These are phyloP conservation scores for Neurospora intermedia DNA, from an alignment of 495 filamentous ascomycete genomes.

Conservation along the genomic window DNA sequence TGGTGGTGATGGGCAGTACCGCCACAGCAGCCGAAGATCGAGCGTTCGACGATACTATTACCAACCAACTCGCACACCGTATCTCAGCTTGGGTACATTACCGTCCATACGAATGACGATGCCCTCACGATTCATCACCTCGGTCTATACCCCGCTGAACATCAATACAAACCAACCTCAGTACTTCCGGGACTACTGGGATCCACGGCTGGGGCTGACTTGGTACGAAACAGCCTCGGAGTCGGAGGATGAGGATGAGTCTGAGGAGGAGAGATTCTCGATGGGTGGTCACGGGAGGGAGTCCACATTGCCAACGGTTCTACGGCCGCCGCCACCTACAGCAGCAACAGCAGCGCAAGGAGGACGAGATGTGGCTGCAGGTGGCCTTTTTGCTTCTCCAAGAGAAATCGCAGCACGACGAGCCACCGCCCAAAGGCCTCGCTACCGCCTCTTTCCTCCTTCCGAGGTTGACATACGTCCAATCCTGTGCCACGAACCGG, in stretches of 20 bases:
- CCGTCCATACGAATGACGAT: constrained; percentile 18
- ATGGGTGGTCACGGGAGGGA: background rate
- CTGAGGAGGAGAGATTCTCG: background rate
- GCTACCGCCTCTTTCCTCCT: background rate
- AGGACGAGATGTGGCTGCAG: background rate
- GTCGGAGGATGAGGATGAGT: background rate
- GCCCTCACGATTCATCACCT: constrained; percentile 14
- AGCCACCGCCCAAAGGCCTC: background rate
- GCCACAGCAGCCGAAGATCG: background rate
- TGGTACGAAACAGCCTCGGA: constrained; percentile 11
- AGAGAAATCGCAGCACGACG: background rate
- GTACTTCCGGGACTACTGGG: background rate
- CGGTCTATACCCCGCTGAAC: background rate
- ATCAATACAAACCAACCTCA: background rate
- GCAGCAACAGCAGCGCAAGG: background rate
- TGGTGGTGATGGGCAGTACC: too few species aligned
- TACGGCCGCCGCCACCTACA: background rate
- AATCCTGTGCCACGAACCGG: background rate
- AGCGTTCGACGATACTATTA: constrained; percentile 4
- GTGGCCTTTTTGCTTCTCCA: background rate
- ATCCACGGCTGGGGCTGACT: constrained; percentile 1
- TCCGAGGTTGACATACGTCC: background rate
- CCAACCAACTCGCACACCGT: constrained; percentile 6
- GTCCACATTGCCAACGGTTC: background rate
- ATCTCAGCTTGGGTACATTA: constrained; percentile 13